phyloP scores from a whole-genome alignment of 192 early-diverging fungal genomes.

The Rhizophagus prolifer region DNA sequence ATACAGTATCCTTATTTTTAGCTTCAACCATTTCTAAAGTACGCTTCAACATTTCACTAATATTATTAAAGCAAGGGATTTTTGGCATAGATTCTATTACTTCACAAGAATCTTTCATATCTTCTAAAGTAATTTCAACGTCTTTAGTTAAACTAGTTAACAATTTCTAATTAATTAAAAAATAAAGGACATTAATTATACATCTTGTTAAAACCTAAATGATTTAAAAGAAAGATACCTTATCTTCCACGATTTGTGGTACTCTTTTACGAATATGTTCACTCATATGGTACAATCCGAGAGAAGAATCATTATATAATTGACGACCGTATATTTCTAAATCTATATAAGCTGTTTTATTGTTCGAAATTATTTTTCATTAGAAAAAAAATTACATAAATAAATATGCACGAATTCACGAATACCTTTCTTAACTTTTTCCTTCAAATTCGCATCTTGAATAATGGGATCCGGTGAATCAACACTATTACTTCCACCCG shows the following conservation, averaged over 20 bases:
- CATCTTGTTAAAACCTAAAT: neutral
- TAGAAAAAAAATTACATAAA: too few relatives aligned
- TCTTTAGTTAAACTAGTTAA: constrained; percentile 8
- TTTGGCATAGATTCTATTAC: constrained; percentile 8
- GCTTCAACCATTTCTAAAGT: constrained; percentile 16
- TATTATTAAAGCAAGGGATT: constrained; percentile 6
- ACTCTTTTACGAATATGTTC: constrained; percentile 32
- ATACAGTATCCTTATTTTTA: neutral
- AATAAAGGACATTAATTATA: neutral
- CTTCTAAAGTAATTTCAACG: constrained; percentile 4
- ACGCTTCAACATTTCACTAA: constrained; percentile 17
- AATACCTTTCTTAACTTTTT: neutral
- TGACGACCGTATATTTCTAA: constrained; percentile 11
- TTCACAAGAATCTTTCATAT: constrained; percentile 19
- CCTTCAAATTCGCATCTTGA: neutral
- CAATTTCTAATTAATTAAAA: constrained; percentile 1
- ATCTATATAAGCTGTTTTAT: constrained; percentile 3
- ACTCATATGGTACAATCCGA: constrained; percentile 29
- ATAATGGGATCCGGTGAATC: neutral
- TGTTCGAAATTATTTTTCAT: neutral
- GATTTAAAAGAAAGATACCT: constrained; percentile 13
- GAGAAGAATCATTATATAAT: constrained; percentile 25
- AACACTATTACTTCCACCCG: neutral
- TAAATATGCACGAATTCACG: neutral
- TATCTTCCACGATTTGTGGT: constrained; percentile 30